Evolutionary conservation across 2,329 filamentous ascomycete species (phyloP), one percentile per base, ranked within the genome.

Genomic region (Aspergillus sp.): DNA sequence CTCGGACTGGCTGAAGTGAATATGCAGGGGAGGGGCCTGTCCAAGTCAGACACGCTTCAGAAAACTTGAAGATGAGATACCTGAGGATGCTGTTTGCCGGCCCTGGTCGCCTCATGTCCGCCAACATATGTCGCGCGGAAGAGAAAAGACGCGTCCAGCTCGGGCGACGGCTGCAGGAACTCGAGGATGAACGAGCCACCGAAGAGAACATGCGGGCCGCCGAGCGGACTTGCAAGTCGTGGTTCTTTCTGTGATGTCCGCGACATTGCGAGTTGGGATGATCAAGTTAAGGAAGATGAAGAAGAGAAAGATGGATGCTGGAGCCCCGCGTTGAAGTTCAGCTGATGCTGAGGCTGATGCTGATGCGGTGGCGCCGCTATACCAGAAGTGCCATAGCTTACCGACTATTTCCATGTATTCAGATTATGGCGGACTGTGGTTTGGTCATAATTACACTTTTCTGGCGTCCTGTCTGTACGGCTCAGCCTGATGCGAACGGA

Each of bases 121-220:
- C 56, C 56, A 3, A 41, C 24, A 12, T 58, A 58, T 5, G 56
- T 58, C 33, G 51, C 56, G 40, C 56, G 56, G 47, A 58, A 51
- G 20, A 58, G n/a, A 5, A 58, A 47, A 0, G 56, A 52, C 24
- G 56, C 56, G 9, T 58, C 37, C 17, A 58, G 52, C 11, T 47
- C 56, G 2, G 51, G 47, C 15, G 47, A 20, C 8, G 48, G 41
- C 22, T 58, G 56, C 17, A 58, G 42, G 30, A 58, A 58, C 34
- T 58, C 56, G 41, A 55, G 40, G 40, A 51, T 47, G n/a, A 58
- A 55, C 11, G 56, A 58, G 51, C 51, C 56, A 34, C 49, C 47
- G 47, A 58, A 58, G 17, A 58, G 40, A 20, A 30, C 39, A 41
- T 58, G 56, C 2, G 56, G 56, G 12, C 56, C 51, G 11, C 56